Evolutionary conservation across 306 rosid species (phyloP).

Genomic region (Medicago truncatula): DNA sequence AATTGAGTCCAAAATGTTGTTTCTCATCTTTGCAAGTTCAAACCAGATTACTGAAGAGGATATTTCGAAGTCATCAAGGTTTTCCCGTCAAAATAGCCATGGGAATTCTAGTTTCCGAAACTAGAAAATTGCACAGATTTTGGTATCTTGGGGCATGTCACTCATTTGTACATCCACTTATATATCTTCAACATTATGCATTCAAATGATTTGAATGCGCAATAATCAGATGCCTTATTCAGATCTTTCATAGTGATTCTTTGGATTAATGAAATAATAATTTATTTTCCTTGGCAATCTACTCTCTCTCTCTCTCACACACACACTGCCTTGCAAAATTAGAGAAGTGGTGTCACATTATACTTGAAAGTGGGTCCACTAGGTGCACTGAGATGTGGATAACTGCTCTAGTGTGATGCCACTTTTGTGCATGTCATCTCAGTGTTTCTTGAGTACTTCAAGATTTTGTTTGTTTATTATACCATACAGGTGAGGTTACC

Average conservation of each 20-base stretch:
- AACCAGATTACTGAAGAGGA: constrained; percentile 33
- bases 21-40: constrained; percentile 51
- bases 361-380: constrained; percentile 5
- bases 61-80: constrained; percentile 46
- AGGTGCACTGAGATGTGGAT: constrained; percentile 5
- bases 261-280: constrained; percentile 56
- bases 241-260: constrained; percentile 54
- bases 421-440: background rate
- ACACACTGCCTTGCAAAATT: background rate
- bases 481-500: background rate
- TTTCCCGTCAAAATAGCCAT: constrained; percentile 40
- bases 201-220: constrained; percentile 13
- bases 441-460: background rate
- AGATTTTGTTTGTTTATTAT: constrained; percentile 1
- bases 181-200: constrained; percentile 42
- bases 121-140: constrained; percentile 47
- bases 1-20: constrained; percentile 45
- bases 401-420: background rate
- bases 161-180: constrained; percentile 62
- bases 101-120: constrained; percentile 47
- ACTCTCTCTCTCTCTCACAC: background rate
- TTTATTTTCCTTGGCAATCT: constrained; percentile 30
- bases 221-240: constrained; percentile 41
- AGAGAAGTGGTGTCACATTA: background rate
- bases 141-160: constrained; percentile 45